Evolutionary conservation across 2,329 filamentous ascomycete species (phyloP).

Genomic region (Aspergillus ustus): DNA sequence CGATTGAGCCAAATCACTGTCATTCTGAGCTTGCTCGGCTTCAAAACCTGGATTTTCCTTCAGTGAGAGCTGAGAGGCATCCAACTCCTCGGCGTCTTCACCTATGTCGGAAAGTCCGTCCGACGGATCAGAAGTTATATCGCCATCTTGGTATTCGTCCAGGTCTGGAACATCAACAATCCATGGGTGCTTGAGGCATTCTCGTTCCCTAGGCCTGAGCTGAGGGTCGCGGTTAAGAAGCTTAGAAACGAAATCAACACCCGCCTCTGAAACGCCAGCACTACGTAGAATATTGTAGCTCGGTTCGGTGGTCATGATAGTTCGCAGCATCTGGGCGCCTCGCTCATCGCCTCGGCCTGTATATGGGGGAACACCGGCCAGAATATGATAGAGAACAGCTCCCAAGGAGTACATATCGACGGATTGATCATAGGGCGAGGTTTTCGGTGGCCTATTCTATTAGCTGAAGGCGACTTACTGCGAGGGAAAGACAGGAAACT

Average conservation of each 20-base stretch:
- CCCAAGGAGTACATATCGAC: constrained; percentile 97
- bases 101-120: constrained; percentile 41
- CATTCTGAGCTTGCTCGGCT: constrained; percentile 38
- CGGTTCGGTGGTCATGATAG: constrained; percentile 79
- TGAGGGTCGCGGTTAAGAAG: constrained; percentile 84
- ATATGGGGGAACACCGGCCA: constrained; percentile 82
- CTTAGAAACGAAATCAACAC: constrained; percentile 73
- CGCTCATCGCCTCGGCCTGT: constrained; percentile 75
- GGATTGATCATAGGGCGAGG: constrained; percentile 79
- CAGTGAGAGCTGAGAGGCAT: constrained; percentile 69
- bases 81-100: constrained; percentile 46
- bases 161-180: constrained; percentile 60
- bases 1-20: constrained; percentile 39
- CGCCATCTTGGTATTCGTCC: constrained; percentile 67
- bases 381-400: constrained; percentile 83
- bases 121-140: constrained; percentile 56
- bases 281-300: constrained; percentile 67
- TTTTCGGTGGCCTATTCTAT: constrained; percentile 48
- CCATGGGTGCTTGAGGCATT: constrained; percentile 77
- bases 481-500: constrained; percentile 25
- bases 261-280: constrained; percentile 64
- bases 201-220: constrained; percentile 71
- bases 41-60: constrained; percentile 49
- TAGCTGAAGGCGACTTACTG: constrained; percentile 19
- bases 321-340: constrained; percentile 75